Percentiles rank a stretch among this genome's conserved stretches.
Conservation (phyloP, 805 yeast species). For the Yarrowia divulgata region DNA sequence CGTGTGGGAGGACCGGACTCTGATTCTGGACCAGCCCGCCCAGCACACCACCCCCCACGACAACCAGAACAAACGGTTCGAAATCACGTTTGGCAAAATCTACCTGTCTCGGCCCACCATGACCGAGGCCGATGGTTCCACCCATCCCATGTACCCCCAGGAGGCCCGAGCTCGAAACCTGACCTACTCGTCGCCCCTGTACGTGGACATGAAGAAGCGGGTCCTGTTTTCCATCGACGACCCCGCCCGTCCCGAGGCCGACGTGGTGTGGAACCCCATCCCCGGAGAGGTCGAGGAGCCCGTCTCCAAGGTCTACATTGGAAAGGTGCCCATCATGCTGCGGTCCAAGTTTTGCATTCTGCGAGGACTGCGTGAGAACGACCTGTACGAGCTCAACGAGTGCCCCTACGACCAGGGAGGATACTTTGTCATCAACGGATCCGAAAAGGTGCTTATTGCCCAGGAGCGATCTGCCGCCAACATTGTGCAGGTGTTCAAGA, state of each 20-base stretch:
- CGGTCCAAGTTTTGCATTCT: constrained; percentile 95
- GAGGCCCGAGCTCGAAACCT: constrained; percentile 96
- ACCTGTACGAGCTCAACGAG: constrained; percentile 92
- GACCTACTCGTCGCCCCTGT: constrained; percentile 94
- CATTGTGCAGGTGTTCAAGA: constrained; percentile 97
- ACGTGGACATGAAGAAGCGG: constrained; percentile 93
- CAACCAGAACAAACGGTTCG: constrained; percentile 88
- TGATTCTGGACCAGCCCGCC: constrained; percentile 96
- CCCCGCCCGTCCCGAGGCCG: constrained; percentile 51
- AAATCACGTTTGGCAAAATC: constrained; percentile 96
- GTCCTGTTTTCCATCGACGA: constrained; percentile 84
- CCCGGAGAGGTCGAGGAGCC: constrained; percentile 66
- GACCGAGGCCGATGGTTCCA: constrained; percentile 99
- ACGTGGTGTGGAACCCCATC: constrained; percentile 64
- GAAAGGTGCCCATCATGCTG: constrained; percentile 97
- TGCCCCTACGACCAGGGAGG: constrained; percentile 99
- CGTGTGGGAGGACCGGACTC: constrained; percentile 92
- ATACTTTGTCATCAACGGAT: constrained; percentile 96
- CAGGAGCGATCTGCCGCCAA: constrained; percentile 99
- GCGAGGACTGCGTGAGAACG: constrained; percentile 88
- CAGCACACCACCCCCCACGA: constrained; percentile 94
- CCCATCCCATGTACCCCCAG: constrained; percentile 97
- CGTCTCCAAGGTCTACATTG: constrained; percentile 87
- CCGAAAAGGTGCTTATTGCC: constrained; percentile 97
- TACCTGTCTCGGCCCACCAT: constrained; percentile 96